Conservation (phyloP, 108 stramenopile species). For the Schizochytrium sp. region DNA sequence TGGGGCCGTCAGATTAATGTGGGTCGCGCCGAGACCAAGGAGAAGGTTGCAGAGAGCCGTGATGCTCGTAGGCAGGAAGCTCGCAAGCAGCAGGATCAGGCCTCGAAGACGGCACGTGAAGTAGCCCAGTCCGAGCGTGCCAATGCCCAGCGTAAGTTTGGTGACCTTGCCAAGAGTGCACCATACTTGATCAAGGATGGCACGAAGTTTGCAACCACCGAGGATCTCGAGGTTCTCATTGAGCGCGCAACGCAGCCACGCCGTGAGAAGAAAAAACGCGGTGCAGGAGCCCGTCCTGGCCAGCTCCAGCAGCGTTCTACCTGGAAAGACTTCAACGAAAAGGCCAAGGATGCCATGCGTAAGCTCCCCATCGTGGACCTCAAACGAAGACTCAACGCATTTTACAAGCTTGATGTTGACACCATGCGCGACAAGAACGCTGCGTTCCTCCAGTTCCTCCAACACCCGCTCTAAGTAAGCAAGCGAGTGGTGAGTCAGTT, state of each 20-base stretch:
- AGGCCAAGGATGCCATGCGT: neutral
- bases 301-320: constrained; percentile 19
- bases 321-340: constrained; percentile 50
- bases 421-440: constrained; percentile 54
- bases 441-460: constrained; percentile 10
- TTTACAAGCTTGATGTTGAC: constrained; percentile 51
- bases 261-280: constrained; percentile 28
- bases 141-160: neutral
- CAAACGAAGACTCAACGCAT: constrained; percentile 41
- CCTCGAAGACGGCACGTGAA: neutral
- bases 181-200: constrained; percentile 18
- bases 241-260: constrained; percentile 1
- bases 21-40: neutral
- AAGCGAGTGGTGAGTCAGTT: no score
- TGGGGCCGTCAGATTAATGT: constrained; percentile 51
- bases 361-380: constrained; percentile 2
- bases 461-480: neutral
- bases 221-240: neutral
- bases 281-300: neutral
- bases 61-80: constrained; percentile 13
- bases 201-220: neutral
- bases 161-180: neutral
- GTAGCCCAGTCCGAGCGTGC: neutral
- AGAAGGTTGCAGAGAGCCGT: neutral
- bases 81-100: neutral